phyloP scores from a whole-genome alignment of 306 rosid species.

The Sicyos baderoa region DNA sequence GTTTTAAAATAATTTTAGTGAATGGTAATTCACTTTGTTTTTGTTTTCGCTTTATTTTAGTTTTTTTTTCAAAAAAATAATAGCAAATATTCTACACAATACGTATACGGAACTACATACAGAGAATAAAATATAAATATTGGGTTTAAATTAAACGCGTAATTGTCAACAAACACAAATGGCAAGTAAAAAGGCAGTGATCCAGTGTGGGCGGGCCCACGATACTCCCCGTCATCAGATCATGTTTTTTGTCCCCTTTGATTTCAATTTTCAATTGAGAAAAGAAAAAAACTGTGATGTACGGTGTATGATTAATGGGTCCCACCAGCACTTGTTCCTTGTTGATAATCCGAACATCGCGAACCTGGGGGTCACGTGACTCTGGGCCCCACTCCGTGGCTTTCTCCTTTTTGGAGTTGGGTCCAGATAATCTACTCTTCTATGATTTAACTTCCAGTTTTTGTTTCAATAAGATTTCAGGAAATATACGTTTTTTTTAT shows the following conservation, averaged over 20 bases:
- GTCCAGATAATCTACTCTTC: no score
- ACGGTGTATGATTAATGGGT: slow-evolving; percentile 5
- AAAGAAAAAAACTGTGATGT: background rate
- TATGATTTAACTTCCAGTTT: no score
- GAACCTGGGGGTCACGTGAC: slow-evolving; percentile 7
- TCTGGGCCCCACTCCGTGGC: background rate
- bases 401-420: background rate
- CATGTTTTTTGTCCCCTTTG: background rate
- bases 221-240: slow-evolving; percentile 8
- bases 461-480: no score
- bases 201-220: slow-evolving; percentile 13
- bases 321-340: background rate
- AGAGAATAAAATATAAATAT: background rate
- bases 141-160: background rate
- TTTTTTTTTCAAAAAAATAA: no score
- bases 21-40: no score
- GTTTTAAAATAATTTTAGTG: no score
- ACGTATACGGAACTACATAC: background rate
- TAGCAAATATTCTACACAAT: background rate
- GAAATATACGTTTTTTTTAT: no score
- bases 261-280: background rate
- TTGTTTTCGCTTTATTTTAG: no score
- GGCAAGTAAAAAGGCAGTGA: background rate
- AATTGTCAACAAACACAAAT: background rate
- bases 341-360: background rate